Percentiles rank a stretch among this genome's conserved stretches.
Conservation (phyloP, 192 early-diverging fungal species). For the Thamnidium elegans region DNA sequence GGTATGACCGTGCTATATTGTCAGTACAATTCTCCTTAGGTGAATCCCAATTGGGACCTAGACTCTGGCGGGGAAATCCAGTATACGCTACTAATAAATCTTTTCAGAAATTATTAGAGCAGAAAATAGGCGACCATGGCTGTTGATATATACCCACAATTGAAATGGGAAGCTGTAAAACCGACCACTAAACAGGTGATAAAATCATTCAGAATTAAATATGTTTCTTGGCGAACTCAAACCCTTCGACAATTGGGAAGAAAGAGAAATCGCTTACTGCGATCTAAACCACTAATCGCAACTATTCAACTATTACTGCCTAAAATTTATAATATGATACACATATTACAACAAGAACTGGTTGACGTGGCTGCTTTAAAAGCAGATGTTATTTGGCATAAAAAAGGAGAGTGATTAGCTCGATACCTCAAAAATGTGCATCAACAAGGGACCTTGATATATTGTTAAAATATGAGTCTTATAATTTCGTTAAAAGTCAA, state of each 20-base stretch:
- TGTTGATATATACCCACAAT: too few species aligned
- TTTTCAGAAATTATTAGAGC: too few species aligned
- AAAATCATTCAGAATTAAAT: not conserved
- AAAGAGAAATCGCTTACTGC: not conserved
- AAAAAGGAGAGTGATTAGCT: not conserved
- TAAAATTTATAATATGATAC: not conserved
- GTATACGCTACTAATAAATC: too few species aligned
- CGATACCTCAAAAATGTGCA: not conserved
- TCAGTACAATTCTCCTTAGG: too few species aligned
- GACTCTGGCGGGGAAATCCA: too few species aligned
- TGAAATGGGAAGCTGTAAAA: not conserved
- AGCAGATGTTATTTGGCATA: not conserved
- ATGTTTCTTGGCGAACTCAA: not conserved
- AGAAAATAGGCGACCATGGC: too few species aligned
- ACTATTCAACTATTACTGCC: not conserved
- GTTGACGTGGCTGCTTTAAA: not conserved
- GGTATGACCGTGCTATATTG: too few species aligned
- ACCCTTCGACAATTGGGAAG: not conserved
- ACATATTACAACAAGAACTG: not conserved
- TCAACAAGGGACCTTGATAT: not conserved
- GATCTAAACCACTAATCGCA: not conserved
- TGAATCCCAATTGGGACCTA: too few species aligned
- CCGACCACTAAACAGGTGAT: not conserved
- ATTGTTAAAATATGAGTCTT: too few species aligned
- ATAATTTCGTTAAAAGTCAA: too few species aligned